Conservation (phyloP, 768 basidiomycete species). For the Lactarius hatsudake region DNA sequence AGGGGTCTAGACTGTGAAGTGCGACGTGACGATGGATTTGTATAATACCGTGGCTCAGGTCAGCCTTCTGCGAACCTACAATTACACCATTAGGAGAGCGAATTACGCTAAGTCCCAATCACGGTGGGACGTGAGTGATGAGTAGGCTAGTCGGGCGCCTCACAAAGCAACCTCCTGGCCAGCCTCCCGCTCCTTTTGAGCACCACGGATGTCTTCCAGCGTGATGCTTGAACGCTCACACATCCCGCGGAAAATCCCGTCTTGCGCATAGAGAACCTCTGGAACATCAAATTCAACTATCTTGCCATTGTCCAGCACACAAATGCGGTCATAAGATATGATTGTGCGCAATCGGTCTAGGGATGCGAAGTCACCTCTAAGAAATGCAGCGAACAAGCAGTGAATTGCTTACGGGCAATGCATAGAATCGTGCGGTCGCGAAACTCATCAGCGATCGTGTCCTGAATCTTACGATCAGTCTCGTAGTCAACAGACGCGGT, state of each 20-base stretch:
- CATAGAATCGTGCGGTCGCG: slow-evolving; percentile 80
- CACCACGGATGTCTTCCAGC: slow-evolving; percentile 59
- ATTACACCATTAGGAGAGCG: background rate
- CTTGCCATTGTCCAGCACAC: slow-evolving; percentile 78
- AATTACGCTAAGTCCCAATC: background rate
- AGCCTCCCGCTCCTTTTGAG: slow-evolving; percentile 32
- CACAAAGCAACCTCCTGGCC: background rate
- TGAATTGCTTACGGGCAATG: slow-evolving; percentile 69
- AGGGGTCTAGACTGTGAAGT: background rate
- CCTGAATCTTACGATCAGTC: slow-evolving; percentile 88
- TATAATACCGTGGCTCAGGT: background rate
- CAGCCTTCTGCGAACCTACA: background rate
- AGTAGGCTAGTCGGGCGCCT: background rate
- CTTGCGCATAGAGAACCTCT: slow-evolving; percentile 51
- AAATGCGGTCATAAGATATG: slow-evolving; percentile 83
- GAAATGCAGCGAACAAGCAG: background rate
- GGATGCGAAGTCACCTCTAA: background rate
- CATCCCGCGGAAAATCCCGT: slow-evolving; percentile 82
- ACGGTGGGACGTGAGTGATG: background rate
- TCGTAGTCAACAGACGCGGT: slow-evolving; percentile 90
- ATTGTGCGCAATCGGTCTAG: slow-evolving; percentile 83
- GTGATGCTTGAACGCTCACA: slow-evolving; percentile 79
- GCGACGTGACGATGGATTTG: background rate
- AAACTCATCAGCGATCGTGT: slow-evolving; percentile 85
- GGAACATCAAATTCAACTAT: slow-evolving; percentile 89